Conservation (phyloP, 179 eudicot genomes). For the Actinidia polygama region DNA sequence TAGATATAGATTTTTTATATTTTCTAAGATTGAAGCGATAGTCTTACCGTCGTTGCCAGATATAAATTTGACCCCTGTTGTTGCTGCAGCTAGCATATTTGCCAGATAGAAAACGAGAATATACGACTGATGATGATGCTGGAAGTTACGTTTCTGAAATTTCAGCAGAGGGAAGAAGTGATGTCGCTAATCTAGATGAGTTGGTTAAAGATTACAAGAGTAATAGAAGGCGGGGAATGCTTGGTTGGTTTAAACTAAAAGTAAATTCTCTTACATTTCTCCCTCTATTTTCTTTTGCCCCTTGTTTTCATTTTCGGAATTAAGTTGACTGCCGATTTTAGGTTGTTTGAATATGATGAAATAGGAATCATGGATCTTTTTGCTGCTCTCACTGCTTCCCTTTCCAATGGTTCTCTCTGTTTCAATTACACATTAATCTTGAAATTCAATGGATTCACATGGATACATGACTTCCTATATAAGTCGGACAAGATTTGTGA, state of each 20-base stretch:
- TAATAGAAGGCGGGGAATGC: constrained; percentile 46
- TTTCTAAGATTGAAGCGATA: background rate
- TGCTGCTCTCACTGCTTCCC: too few relatives aligned
- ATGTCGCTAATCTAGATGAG: constrained; percentile 38
- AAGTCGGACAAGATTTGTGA: too few relatives aligned
- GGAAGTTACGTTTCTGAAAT: constrained; percentile 45
- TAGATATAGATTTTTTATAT: background rate
- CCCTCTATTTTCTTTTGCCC: constrained; percentile 1
- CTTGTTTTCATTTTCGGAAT: background rate
- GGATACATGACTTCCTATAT: too few relatives aligned
- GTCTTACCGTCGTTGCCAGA: too few relatives aligned
- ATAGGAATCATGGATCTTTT: background rate
- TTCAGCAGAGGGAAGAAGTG: constrained; percentile 39
- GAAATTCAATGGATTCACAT: too few relatives aligned
- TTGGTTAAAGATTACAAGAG: constrained; percentile 45
- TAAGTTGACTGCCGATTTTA: background rate
- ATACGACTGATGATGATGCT: constrained; percentile 46
- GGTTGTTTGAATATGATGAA: background rate
- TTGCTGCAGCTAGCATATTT: constrained; percentile 50
- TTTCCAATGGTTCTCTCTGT: too few relatives aligned
- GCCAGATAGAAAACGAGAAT: constrained; percentile 47
- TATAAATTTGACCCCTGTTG: background rate
- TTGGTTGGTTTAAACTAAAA: constrained; percentile 53
- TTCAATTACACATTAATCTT: too few relatives aligned
- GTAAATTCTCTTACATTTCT: constrained; percentile 25